These are phyloP conservation scores for Blastocystis sp. DNA, from an alignment of 352 stramenopile species.

Conservation along the genomic window DNA sequence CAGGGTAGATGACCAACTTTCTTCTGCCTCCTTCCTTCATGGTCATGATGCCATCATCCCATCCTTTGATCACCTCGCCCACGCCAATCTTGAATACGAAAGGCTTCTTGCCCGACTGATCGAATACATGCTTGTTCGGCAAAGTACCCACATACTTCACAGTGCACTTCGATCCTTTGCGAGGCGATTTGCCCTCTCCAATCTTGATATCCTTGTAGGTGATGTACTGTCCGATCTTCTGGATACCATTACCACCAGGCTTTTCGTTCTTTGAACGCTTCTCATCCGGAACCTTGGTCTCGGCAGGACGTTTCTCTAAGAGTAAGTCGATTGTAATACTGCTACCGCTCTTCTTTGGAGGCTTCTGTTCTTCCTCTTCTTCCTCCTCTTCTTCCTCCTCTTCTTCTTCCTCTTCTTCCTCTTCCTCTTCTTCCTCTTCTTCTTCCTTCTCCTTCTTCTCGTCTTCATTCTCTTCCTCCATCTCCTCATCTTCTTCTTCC, in stretches of 20 bases:
- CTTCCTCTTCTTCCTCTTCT: conserved; percentile 30
- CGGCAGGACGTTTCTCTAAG: conserved; percentile 11
- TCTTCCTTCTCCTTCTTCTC: neutral
- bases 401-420: conserved; percentile 49
- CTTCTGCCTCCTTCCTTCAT: conserved; percentile 59
- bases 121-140: conserved; percentile 63
- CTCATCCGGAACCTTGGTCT: neutral
- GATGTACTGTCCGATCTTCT: conserved; percentile 61
- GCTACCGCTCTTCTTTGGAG: conserved; percentile 1
- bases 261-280: conserved; percentile 46
- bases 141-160: conserved; percentile 64
- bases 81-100: conserved; percentile 66
- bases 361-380: neutral
- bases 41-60: conserved; percentile 79
- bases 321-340: neutral
- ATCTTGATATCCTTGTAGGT: conserved; percentile 62
- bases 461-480: conserved; percentile 18
- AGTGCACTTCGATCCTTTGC: conserved; percentile 56
- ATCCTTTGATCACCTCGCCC: conserved; percentile 78
- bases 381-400: conserved; percentile 44
- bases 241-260: neutral
- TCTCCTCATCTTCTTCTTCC: conserved; percentile 2
- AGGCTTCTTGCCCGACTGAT: conserved; percentile 59
- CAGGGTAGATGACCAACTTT: conserved; percentile 75
- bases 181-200: conserved; percentile 16